Evolutionary conservation across 768 basidiomycete species (phyloP).

Genomic region (Suillus subaureus): DNA sequence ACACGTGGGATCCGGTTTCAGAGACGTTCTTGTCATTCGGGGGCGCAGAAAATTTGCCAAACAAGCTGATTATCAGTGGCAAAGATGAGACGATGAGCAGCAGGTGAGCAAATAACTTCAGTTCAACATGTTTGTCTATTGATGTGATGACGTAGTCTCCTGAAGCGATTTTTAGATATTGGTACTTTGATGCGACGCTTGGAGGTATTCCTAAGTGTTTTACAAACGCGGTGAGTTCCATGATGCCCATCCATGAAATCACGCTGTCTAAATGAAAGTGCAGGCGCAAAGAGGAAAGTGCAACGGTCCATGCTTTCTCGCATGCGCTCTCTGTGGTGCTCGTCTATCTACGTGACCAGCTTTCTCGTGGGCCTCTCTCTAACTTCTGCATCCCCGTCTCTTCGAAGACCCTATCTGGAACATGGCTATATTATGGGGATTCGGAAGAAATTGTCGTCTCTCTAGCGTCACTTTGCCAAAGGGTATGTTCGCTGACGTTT

Average conservation of each 20-base stretch:
- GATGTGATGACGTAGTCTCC: conserved; percentile 42
- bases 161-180: conserved; percentile 64
- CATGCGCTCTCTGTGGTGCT: conserved; percentile 64
- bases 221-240: conserved; percentile 51
- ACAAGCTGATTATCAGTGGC: conserved; percentile 52
- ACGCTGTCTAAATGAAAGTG: conserved; percentile 4
- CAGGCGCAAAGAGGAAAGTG: conserved; percentile 49
- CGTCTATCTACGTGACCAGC: conserved; percentile 47
- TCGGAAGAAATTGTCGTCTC: conserved; percentile 53
- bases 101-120: conserved; percentile 45
- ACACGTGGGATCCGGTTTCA: conserved; percentile 57
- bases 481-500: conserved; percentile 44
- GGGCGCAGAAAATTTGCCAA: conserved; percentile 34
- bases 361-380: conserved; percentile 44
- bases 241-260: conserved; percentile 10
- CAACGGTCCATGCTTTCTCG: conserved; percentile 66
- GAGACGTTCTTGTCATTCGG: conserved; percentile 60
- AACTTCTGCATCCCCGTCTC: not conserved
- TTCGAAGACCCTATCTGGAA: conserved; percentile 34
- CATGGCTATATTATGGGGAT: conserved; percentile 53
- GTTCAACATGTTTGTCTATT: conserved; percentile 6
- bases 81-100: conserved; percentile 56
- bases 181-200: conserved; percentile 70
- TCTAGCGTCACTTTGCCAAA: conserved; percentile 57
- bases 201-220: conserved; percentile 49